A percentile compares a stretch with the other conserved stretches of the same genome.
These are phyloP conservation scores for Solanum piurae DNA, from an alignment of 257 asterid genomes.

Conservation along the genomic window DNA sequence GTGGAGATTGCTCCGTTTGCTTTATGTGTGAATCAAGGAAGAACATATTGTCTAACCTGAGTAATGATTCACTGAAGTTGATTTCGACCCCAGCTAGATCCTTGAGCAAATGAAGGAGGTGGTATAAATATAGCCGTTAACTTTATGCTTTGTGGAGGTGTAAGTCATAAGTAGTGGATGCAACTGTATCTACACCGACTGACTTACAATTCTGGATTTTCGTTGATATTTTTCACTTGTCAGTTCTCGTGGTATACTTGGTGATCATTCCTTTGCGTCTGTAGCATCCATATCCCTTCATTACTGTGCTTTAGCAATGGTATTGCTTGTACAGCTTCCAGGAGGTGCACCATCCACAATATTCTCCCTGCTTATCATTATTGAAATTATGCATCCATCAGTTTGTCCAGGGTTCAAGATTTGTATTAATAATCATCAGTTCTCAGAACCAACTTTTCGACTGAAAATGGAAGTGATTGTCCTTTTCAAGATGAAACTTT, in stretches of 20 bases:
- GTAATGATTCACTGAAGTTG: background rate
- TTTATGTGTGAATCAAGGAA: background rate
- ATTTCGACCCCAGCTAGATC: background rate
- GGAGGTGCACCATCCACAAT: background rate
- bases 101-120: background rate
- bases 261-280: background rate
- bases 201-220: background rate
- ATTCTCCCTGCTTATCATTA: background rate
- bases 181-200: background rate
- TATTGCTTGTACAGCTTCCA: background rate
- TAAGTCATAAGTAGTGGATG: background rate
- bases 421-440: background rate
- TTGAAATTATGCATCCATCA: background rate
- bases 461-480: background rate
- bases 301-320: background rate
- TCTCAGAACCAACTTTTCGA: background rate
- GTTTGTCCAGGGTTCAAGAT: background rate
- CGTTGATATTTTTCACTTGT: background rate
- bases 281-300: background rate
- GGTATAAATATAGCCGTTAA: background rate
- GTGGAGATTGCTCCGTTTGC: background rate
- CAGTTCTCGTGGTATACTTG: background rate
- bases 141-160: background rate
- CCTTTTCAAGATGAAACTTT: background rate
- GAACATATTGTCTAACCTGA: background rate